These are phyloP conservation scores for Tulasnella sp. DNA, from an alignment of 768 basidiomycete genomes.

Conservation along the genomic window DNA sequence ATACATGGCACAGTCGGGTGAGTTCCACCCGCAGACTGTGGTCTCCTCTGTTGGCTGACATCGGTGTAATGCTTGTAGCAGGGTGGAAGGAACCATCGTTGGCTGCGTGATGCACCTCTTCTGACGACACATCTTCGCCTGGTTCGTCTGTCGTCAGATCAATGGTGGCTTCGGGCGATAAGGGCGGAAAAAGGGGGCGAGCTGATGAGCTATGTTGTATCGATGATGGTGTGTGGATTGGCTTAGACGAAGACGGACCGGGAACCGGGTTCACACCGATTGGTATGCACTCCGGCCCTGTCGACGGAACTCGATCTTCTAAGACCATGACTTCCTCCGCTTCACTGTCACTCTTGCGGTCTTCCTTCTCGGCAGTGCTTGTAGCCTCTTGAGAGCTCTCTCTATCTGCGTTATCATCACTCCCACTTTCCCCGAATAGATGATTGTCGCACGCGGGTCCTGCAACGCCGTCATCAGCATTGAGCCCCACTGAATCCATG, in stretches of 20 bases:
- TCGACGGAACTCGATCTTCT: neutral
- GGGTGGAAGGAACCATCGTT: neutral
- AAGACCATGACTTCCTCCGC: neutral
- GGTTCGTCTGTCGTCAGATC: no score
- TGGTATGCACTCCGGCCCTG: neutral
- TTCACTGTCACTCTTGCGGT: constrained; percentile 19
- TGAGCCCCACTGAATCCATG: neutral
- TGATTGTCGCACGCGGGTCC: neutral
- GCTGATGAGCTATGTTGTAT: no score
- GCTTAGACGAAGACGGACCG: no score
- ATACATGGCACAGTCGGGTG: constrained; percentile 23
- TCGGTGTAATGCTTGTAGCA: constrained; percentile 15
- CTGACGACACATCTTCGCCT: no score
- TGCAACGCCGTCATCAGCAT: neutral
- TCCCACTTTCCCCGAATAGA: no score
- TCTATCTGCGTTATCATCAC: no score
- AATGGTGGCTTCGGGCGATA: no score
- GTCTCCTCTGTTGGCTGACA: constrained; percentile 20
- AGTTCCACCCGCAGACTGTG: constrained; percentile 31
- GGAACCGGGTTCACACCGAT: no score
- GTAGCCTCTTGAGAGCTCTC: no score
- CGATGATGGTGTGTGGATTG: no score
- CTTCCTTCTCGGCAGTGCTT: constrained; percentile 20
- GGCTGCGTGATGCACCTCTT: no score
- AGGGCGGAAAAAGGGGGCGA: no score